Conservation (phyloP, 2,329 filamentous ascomycete genomes). For the Lomentospora prolificans region DNA sequence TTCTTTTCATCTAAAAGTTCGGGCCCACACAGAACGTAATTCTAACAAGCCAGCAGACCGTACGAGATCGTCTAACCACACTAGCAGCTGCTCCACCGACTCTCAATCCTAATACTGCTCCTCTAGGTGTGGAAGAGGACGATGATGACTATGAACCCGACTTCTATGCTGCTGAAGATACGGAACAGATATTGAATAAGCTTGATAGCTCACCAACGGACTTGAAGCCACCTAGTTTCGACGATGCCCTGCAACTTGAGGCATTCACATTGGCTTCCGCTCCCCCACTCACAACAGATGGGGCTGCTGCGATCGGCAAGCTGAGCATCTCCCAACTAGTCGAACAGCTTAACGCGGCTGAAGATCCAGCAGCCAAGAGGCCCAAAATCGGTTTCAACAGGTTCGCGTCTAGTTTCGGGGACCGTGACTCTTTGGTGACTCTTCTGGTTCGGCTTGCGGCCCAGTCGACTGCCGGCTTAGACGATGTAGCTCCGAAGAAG, state of each 20-base stretch:
- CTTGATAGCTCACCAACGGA: slow-evolving; percentile 59
- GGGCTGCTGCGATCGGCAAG: slow-evolving; percentile 11
- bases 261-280: slow-evolving; percentile 74
- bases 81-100: slow-evolving; percentile 34
- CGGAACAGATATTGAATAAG: slow-evolving; percentile 68
- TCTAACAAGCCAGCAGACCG: slow-evolving; percentile 13
- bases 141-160: slow-evolving; percentile 85
- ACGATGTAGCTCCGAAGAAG: slow-evolving; percentile 45
- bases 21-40: not conserved
- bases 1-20: not conserved
- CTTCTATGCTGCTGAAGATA: slow-evolving; percentile 66
- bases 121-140: slow-evolving; percentile 60
- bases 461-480: slow-evolving; percentile 61
- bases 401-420: slow-evolving; percentile 73
- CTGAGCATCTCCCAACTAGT: slow-evolving; percentile 12
- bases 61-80: slow-evolving; percentile 39
- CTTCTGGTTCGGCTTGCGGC: slow-evolving; percentile 80
- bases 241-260: slow-evolving; percentile 51
- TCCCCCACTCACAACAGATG: slow-evolving; percentile 57
- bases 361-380: slow-evolving; percentile 53
- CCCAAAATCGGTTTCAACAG: slow-evolving; percentile 68
- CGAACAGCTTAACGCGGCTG: slow-evolving; percentile 52
- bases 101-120: slow-evolving; percentile 48
- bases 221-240: slow-evolving; percentile 18
- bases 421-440: slow-evolving; percentile 84